Evolutionary conservation across 371 early-diverging fungal species (phyloP).

Genomic region (Mortierella polycephala): DNA sequence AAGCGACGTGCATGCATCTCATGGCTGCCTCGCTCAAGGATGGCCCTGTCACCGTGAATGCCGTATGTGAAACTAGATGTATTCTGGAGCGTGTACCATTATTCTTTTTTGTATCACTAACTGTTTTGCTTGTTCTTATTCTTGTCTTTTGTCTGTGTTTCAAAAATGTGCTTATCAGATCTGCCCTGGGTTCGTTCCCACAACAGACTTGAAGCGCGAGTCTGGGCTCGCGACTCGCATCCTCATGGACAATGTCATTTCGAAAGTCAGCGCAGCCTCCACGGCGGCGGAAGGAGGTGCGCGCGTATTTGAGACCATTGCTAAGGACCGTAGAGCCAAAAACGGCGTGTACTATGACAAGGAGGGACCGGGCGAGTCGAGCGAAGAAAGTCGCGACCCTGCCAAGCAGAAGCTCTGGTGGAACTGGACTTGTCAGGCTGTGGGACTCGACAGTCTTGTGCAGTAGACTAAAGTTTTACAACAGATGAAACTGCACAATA

Average conservation of each 20-base stretch:
- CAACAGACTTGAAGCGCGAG: slow-evolving; percentile 46
- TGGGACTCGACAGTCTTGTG: slow-evolving; percentile 21
- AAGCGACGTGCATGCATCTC: slow-evolving; percentile 30
- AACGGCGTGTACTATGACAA: slow-evolving; percentile 22
- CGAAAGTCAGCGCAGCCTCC: slow-evolving; percentile 35
- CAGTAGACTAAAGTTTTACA: background rate
- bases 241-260: slow-evolving; percentile 47
- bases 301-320: slow-evolving; percentile 33
- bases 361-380: slow-evolving; percentile 20
- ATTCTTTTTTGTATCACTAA: background rate
- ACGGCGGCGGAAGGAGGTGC: slow-evolving; percentile 36
- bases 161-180: slow-evolving; percentile 11
- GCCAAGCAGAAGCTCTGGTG: slow-evolving; percentile 48
- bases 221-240: slow-evolving; percentile 35
- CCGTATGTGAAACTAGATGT: slow-evolving; percentile 12
- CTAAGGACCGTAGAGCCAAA: slow-evolving; percentile 13
- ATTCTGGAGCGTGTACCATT: background rate
- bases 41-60: slow-evolving; percentile 34
- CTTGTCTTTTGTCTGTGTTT: background rate
- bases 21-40: slow-evolving; percentile 23
- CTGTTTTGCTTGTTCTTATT: background rate
- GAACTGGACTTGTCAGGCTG: slow-evolving; percentile 35
- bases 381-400: slow-evolving; percentile 41
- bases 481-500: background rate
- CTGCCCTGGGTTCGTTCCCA: slow-evolving; percentile 49